A percentile compares a stretch with the other conserved stretches of the same genome.
These are phyloP conservation scores for Urtica urens DNA, from an alignment of 306 rosid species.

Conservation along the genomic window DNA sequence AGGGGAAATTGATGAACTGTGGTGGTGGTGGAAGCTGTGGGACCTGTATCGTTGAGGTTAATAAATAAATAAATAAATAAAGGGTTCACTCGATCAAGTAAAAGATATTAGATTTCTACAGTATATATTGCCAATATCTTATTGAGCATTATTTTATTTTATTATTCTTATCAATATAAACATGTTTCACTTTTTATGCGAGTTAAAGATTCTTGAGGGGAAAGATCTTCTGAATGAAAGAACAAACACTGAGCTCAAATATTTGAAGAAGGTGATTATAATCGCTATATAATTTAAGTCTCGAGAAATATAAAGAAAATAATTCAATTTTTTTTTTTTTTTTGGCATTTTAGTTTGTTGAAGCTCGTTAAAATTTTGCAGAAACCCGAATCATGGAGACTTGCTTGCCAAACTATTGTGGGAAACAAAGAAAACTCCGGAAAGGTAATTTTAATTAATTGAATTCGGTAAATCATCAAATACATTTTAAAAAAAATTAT, in stretches of 20 bases:
- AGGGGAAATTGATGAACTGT: slow-evolving; percentile 96
- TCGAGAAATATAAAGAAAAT: not conserved
- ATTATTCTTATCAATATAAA: not conserved
- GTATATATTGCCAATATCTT: no score
- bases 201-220: slow-evolving; percentile 57
- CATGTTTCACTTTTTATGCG: not conserved
- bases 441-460: slow-evolving; percentile 38
- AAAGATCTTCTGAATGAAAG: slow-evolving; percentile 75
- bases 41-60: slow-evolving; percentile 82
- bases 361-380: slow-evolving; percentile 20
- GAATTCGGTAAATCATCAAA: not conserved
- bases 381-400: slow-evolving; percentile 94
- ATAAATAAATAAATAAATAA: not conserved
- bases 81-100: not conserved
- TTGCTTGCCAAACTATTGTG: slow-evolving; percentile 95
- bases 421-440: slow-evolving; percentile 86
- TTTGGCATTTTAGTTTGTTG: not conserved
- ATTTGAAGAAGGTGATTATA: slow-evolving; percentile 62
- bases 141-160: not conserved
- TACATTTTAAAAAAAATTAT: no score
- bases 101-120: not conserved
- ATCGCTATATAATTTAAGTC: not conserved
- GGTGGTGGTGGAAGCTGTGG: slow-evolving; percentile 95
- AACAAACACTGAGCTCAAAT: slow-evolving; percentile 75
- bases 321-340: not conserved